phyloP scores from a whole-genome alignment of 352 stramenopile genomes.

The Pythium aristosporum region DNA sequence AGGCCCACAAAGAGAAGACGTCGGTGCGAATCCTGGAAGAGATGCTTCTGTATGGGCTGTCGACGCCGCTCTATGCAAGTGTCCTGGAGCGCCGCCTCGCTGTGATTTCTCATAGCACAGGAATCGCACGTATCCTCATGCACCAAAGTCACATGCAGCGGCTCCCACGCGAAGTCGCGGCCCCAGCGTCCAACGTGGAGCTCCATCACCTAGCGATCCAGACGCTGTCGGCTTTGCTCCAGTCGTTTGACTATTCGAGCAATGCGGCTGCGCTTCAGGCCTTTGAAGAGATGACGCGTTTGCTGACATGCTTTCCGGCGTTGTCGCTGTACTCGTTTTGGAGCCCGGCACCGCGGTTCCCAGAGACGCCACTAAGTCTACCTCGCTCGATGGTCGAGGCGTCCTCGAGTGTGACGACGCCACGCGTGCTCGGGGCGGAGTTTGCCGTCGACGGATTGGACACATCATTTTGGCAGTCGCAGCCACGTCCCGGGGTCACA shows the following conservation, averaged over 20 bases:
- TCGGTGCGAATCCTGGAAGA: conserved; percentile 78
- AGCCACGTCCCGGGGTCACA: conserved; percentile 50
- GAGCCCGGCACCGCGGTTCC: conserved; percentile 66
- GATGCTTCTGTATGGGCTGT: conserved; percentile 72
- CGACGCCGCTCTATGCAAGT: conserved; percentile 75
- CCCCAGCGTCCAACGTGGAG: conserved; percentile 45
- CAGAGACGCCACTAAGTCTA: conserved; percentile 54
- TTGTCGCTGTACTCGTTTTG: conserved; percentile 86
- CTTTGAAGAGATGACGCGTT: conserved; percentile 76
- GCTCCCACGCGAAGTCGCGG: conserved; percentile 35
- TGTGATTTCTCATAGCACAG: conserved; percentile 79
- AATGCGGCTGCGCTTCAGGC: conserved; percentile 37
- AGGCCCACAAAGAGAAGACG: conserved; percentile 66
- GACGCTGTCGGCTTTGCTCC: conserved; percentile 65
- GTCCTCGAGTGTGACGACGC: conserved; percentile 52
- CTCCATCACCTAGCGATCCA: conserved; percentile 85
- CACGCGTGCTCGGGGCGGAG: conserved; percentile 41
- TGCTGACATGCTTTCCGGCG: conserved; percentile 71
- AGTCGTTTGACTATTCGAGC: conserved; percentile 69
- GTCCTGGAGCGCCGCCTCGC: conserved; percentile 76
- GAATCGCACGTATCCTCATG: conserved; percentile 60
- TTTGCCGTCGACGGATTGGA: conserved; percentile 57
- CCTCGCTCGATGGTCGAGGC: conserved; percentile 46
- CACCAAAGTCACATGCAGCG: conserved; percentile 47
- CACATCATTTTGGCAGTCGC: conserved; percentile 77